Evolutionary conservation across 192 early-diverging fungal genomes (phyloP), one percentile per base, ranked within the genome.

Genomic region (Podila epigama): DNA sequence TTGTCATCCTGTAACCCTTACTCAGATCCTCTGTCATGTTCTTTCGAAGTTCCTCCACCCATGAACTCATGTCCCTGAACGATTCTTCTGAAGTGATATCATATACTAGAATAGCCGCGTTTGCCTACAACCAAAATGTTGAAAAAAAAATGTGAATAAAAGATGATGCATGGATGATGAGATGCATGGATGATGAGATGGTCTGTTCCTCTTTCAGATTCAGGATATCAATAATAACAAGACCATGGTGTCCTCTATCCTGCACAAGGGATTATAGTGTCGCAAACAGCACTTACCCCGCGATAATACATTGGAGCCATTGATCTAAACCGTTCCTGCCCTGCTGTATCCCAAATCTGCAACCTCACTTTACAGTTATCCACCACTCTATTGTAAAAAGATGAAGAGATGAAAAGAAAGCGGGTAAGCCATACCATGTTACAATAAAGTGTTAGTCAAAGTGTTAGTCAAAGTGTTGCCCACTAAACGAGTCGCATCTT

Each of bases 231-330:
- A n/a, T n/a, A n/a, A n/a, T n/a, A n/a, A n/a, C n/a, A n/a, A n/a
- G n/a, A n/a, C n/a, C n/a, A n/a, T 48, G 5, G 22, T 58, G 10
- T 8, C 10, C 5, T 58, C 32, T 33, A 11, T 58, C 10, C 56
- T 58, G 36, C 18, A 5, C 31, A 28, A 58, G 32, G 25, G 9
- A 58, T 10, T 37, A 22, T n/a, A n/a, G n/a, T n/a, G 18, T 0
- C 5, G n/a, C 35, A 27, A 2, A 18, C 10, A 28, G 9, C 20
- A 37, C 67, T 61, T 79, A 79, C 77, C 1, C 91, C 91, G 51
- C 91, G 87, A 59, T 92, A 92, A 62, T 91, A 92, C 84, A 90
- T 87, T 56, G 88, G 87, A n/a, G 89, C 86, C 89, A 91, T 90
- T 51, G 91, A 87, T 51, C 91, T 83, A 81, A 92, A 92, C 29